Base-by-base conservation (phyloP, 192 early-diverging fungal genomes). In the Backusella liffmaniae region DNA sequence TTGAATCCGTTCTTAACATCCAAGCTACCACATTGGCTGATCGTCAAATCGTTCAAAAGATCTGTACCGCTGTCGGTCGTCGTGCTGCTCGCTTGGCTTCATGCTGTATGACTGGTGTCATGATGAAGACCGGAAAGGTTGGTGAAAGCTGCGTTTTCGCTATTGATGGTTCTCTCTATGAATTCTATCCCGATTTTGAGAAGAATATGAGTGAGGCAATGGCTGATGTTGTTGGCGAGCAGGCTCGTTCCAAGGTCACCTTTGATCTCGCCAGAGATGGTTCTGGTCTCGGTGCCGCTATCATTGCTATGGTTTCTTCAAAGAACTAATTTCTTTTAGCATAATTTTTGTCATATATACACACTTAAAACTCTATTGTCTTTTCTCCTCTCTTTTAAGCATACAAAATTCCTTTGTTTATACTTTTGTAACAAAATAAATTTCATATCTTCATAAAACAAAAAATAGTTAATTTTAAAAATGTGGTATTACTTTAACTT, bases 71-170 rank as follows among this genome's bases (percentile, higher is more conserved):
- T 49, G 88, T 98, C 30, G 95, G 92, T 21, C 86, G 84, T 68
- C 92, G 96, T 75, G 91, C 95, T 44, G 95, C 95, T 15, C 90
- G 95, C 76, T 84, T 98, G 49, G 86, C 91, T 51, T 91, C 95
- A 34, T 84, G 84, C 21, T 88, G 85, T 26, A 83, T 92, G 77
- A 90, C 91, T 6, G 91, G 91, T 32, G 73, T 93, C n/a, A 77
- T 94, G 66, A 83, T 86, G 42, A 92, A 93, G 77, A 90, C 87
- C 35, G 86, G 85, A 16, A 30, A n/a, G 3, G 71, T 76, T 4
- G 41, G 42, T 32, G 36, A 66, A 12, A 62, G 69, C 15, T 68
- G 49, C 13, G 49, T 74, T 13, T 65, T 77, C 1, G 80, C 80
- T 42, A 91, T 95, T 56, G 93, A 95, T 76, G 94, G 94, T 5